These are phyloP conservation scores for Diaporthe ilicicola DNA, from an alignment of 2,329 filamentous ascomycete species.

Conservation along the genomic window DNA sequence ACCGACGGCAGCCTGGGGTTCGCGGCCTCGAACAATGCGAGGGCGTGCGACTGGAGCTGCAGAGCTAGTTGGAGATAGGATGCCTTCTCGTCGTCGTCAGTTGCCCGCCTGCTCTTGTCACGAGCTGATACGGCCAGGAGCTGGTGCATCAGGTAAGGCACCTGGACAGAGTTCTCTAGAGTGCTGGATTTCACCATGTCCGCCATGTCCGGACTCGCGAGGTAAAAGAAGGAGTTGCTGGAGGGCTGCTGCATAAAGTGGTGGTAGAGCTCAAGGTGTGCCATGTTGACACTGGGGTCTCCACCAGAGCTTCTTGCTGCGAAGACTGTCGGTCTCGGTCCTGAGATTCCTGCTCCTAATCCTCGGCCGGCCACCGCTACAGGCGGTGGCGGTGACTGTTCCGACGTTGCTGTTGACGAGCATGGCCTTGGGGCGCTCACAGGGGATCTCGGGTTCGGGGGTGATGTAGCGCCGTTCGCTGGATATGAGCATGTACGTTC, in stretches of 20 bases:
- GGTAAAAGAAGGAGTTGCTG: slow-evolving; percentile 30
- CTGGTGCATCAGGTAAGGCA: slow-evolving; percentile 47
- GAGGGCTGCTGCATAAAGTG: slow-evolving; percentile 36
- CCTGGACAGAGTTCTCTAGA: slow-evolving; percentile 38
- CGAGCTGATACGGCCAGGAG: slow-evolving; percentile 48
- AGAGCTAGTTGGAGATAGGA: slow-evolving; percentile 39
- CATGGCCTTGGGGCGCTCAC: slow-evolving; percentile 14
- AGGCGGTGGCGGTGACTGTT: not conserved
- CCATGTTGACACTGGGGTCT: slow-evolving; percentile 8
- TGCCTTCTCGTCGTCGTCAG: slow-evolving; percentile 37
- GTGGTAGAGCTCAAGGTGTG: slow-evolving; percentile 15
- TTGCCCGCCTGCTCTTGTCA: slow-evolving; percentile 40
- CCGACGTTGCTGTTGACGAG: not conserved
- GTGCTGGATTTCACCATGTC: slow-evolving; percentile 26
- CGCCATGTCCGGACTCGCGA: slow-evolving; percentile 22
- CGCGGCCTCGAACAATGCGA: slow-evolving; percentile 43
- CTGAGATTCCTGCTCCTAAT: not conserved
- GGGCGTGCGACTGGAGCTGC: slow-evolving; percentile 44
- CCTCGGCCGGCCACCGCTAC: not conserved
- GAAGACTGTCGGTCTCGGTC: not conserved
- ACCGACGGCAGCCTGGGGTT: slow-evolving; percentile 32
- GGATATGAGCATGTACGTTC: slow-evolving; percentile 41
- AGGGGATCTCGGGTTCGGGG: slow-evolving; percentile 1
- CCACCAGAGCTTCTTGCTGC: not conserved
- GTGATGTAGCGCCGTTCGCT: slow-evolving; percentile 2